phyloP scores from a whole-genome alignment of 2,329 filamentous ascomycete genomes.

The Ascochyta koolunga region DNA sequence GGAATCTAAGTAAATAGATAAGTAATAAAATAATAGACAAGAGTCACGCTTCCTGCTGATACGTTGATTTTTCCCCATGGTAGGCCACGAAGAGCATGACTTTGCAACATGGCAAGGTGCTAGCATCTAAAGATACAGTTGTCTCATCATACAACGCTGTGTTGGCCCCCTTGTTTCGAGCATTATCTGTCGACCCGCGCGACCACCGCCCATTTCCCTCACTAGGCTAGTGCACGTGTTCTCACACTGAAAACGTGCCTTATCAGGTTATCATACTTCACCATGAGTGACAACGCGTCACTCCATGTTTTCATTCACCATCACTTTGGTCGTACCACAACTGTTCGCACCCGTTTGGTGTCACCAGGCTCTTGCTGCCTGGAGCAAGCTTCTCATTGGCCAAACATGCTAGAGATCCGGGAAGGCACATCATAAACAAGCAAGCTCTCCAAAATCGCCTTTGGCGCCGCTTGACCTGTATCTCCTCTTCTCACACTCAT shows the following conservation, averaged over 20 bases:
- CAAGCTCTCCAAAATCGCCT: background rate
- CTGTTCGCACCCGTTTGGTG: conserved; percentile 11
- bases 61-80: background rate
- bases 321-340: conserved; percentile 7
- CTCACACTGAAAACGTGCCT: background rate
- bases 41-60: background rate
- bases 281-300: background rate
- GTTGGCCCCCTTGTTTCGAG: background rate
- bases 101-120: no score
- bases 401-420: background rate
- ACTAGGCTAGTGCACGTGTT: background rate
- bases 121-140: no score
- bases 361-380: conserved; percentile 10
- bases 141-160: no score
- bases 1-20: conserved; percentile 22
- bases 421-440: background rate
- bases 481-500: background rate
- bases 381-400: background rate
- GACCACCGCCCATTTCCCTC: background rate
- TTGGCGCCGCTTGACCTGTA: background rate
- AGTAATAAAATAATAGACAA: background rate
- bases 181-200: background rate
- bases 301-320: conserved; percentile 5
- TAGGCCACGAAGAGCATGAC: no score
- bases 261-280: background rate